Conservation (phyloP, 2,329 filamentous ascomycete species). For the Diaporthe sp. region DNA sequence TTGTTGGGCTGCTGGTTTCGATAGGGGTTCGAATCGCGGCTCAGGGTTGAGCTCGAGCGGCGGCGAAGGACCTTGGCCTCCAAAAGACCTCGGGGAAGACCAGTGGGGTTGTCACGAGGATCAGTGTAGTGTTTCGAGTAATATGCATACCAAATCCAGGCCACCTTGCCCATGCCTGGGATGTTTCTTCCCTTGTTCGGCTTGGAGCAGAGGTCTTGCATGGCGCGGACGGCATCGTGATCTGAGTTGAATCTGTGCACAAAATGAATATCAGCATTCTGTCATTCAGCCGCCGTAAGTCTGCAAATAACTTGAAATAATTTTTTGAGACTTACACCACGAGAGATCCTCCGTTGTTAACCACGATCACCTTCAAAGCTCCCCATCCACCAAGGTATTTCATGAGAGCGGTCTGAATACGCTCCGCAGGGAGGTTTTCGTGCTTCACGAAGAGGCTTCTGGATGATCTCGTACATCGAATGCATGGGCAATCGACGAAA, state of each 20-base stretch:
- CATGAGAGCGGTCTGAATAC: background rate
- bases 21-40: slow-evolving; percentile 33
- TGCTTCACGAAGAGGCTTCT: slow-evolving; percentile 27
- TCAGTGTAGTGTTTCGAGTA: slow-evolving; percentile 35
- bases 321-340: slow-evolving; percentile 11
- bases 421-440: background rate
- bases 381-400: slow-evolving; percentile 13
- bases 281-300: background rate
- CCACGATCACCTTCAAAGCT: background rate
- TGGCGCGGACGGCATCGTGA: slow-evolving; percentile 22
- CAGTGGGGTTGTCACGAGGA: background rate
- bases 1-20: slow-evolving; percentile 17
- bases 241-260: slow-evolving; percentile 25
- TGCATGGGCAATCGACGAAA: slow-evolving; percentile 32
- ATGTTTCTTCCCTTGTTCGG: background rate
- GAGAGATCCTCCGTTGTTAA: background rate
- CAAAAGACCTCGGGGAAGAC: slow-evolving; percentile 6
- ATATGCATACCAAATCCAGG: slow-evolving; percentile 32
- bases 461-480: slow-evolving; percentile 1
- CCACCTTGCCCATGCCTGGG: background rate
- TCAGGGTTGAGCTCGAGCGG: background rate
- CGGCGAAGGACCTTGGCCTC: background rate
- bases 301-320: background rate
- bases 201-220: slow-evolving; percentile 14
- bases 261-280: background rate